Evolutionary conservation across 1,284 basidiomycete species (phyloP), one percentile per base, ranked within the genome.

Genomic region (Rhodotorula sp.): DNA sequence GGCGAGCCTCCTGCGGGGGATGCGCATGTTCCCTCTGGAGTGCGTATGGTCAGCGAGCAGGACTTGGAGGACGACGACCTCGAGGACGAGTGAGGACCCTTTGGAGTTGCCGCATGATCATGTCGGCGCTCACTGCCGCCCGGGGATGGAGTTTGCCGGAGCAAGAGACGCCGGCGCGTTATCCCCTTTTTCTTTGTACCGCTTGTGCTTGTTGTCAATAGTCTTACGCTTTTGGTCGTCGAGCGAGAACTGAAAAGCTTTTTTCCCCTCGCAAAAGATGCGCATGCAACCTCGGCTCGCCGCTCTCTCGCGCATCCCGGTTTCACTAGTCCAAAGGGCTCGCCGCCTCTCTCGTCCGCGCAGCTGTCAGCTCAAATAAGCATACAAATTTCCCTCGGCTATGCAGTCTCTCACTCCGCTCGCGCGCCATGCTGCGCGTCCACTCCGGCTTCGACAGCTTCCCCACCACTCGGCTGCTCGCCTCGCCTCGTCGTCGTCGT

Each of bases 11-110:
- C 70, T 1, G n/a, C 18, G 20, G 63, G 54, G 29, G 61, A 29
- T 29, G 59, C 20, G 1, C 34, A 49, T 5, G 49, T 58, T 23
- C n/a, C 49, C n/a, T 58, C 52, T 6, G 62, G 64, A 1, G 72
- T 69, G 16, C 47, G 57, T 26, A 67, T 74, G 65, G 70, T 71
- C 12, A 60, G 39, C 16, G 21, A 29, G 34, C 73, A 72, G 58
- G 73, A 69, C 26, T 18, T 67, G 23, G 69, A 71, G 23, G 51
- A 57, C 21, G 39, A 31, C 2, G 29, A 29, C 29, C 29, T 29
- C 29, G 29, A 29, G 29, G 29, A 29, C 10, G 39, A 43, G 39
- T 43, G 39, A 43, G 39, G 39, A 3, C 39, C 39, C 10, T 43
- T 12, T 43, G 10, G 12, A n/a, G n/a, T n/a, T 43, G 39, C 39